These are phyloP conservation scores for Russula griseocarnosa DNA, from an alignment of 768 basidiomycete genomes.

Conservation along the genomic window DNA sequence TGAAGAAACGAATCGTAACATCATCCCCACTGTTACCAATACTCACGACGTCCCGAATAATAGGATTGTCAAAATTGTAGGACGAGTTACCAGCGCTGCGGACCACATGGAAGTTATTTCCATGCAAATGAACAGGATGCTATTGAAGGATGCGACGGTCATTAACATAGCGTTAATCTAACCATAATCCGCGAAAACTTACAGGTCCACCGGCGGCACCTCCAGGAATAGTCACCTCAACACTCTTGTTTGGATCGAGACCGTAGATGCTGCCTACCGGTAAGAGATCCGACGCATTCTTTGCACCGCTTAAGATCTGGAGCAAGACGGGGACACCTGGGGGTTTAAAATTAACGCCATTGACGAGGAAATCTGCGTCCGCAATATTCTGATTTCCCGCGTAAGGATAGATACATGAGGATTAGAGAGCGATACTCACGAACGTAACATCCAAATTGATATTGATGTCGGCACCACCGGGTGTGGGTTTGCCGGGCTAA, in stretches of 20 bases:
- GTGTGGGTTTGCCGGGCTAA: not conserved
- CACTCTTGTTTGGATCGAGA: not conserved
- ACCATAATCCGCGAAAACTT: not conserved
- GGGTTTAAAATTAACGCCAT: not conserved
- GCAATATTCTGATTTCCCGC: not conserved
- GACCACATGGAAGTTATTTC: slow-evolving; percentile 27
- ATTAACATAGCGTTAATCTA: no score
- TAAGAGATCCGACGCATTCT: slow-evolving; percentile 3
- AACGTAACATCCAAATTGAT: not conserved
- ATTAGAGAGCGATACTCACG: not conserved
- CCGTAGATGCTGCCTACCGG: slow-evolving; percentile 18
- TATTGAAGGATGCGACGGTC: not conserved
- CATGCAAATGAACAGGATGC: slow-evolving; percentile 24
- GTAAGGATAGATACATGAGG: not conserved
- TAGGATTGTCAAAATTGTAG: slow-evolving; percentile 28
- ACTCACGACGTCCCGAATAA: slow-evolving; percentile 25
- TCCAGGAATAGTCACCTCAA: slow-evolving; percentile 17
- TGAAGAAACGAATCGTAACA: slow-evolving; percentile 31
- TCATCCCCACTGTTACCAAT: slow-evolving; percentile 17
- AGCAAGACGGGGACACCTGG: slow-evolving; percentile 22
- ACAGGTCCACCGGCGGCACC: slow-evolving; percentile 16
- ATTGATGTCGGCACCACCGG: not conserved
- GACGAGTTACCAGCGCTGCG: slow-evolving; percentile 22
- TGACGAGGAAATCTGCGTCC: not conserved
- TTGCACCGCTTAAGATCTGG: slow-evolving; percentile 18